These are phyloP conservation scores for Adansonia gregorii DNA, from an alignment of 441 rosid genomes.

Conservation along the genomic window DNA sequence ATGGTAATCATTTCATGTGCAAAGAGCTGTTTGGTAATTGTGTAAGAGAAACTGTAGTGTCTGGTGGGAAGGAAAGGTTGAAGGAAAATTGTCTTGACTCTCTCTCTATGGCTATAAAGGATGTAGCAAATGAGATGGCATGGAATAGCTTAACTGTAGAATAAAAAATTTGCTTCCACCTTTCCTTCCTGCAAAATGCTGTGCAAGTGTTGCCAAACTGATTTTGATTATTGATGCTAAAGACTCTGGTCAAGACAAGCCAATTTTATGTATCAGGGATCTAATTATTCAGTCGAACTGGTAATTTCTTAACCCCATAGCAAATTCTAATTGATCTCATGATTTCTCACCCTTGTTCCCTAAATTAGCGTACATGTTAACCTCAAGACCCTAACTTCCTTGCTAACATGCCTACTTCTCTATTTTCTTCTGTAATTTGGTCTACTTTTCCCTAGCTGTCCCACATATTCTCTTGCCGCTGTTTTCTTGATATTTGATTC, in stretches of 20 bases:
- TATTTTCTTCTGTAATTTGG: too few relatives aligned
- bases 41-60: neutral
- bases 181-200: neutral
- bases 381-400: too few relatives aligned
- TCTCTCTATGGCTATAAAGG: neutral
- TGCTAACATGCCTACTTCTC: too few relatives aligned
- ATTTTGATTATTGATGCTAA: neutral
- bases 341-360: too few relatives aligned
- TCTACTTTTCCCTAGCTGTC: too few relatives aligned
- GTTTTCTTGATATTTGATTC: too few relatives aligned
- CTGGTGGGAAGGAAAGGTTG: constrained; percentile 1
- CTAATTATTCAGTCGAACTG: neutral
- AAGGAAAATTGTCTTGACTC: neutral
- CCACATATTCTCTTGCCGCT: too few relatives aligned
- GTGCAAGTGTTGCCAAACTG: neutral
- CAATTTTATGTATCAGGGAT: neutral
- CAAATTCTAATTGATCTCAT: too few relatives aligned
- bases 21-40: neutral
- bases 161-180: neutral
- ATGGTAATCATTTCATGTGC: neutral
- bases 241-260: neutral
- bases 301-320: too few relatives aligned
- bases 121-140: neutral
- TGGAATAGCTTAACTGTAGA: neutral
- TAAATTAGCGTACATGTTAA: too few relatives aligned